Conservation (phyloP, 2,329 filamentous ascomycete species). For the Trichoderma pleuroti region DNA sequence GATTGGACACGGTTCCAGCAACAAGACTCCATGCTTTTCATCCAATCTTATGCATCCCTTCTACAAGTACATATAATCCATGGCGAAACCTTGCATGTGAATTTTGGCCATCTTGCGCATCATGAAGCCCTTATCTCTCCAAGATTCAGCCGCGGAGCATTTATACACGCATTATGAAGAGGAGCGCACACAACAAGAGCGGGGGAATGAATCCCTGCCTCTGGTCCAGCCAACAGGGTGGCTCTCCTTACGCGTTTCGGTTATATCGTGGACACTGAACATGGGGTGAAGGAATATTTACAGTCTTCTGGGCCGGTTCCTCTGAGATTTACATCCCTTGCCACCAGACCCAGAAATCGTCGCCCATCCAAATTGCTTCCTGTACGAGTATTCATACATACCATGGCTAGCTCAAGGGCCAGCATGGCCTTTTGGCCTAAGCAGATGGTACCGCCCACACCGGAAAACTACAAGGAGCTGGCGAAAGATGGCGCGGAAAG, state of each 20-base stretch:
- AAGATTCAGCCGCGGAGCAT: neutral
- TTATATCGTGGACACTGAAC: conserved; percentile 3
- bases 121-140: neutral
- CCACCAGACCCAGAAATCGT: neutral
- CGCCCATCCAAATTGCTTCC: neutral
- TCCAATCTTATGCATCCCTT: neutral
- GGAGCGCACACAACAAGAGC: neutral
- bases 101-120: neutral
- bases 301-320: neutral
- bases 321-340: neutral
- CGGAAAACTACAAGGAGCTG: conserved; percentile 10
- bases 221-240: neutral
- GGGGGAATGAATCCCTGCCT: neutral
- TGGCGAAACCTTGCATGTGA: neutral
- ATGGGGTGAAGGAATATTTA: neutral
- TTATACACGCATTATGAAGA: neutral
- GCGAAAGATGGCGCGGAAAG: conserved; percentile 3
- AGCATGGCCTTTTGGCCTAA: conserved; percentile 2
- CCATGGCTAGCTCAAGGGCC: neutral
- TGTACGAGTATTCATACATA: neutral
- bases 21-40: neutral
- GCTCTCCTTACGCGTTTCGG: conserved; percentile 1
- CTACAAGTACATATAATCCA: neutral
- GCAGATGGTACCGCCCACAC: conserved; percentile 13
- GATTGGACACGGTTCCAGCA: neutral